Conservation (phyloP, 2,329 filamentous ascomycete genomes). For the Colletotrichum kahawae region DNA sequence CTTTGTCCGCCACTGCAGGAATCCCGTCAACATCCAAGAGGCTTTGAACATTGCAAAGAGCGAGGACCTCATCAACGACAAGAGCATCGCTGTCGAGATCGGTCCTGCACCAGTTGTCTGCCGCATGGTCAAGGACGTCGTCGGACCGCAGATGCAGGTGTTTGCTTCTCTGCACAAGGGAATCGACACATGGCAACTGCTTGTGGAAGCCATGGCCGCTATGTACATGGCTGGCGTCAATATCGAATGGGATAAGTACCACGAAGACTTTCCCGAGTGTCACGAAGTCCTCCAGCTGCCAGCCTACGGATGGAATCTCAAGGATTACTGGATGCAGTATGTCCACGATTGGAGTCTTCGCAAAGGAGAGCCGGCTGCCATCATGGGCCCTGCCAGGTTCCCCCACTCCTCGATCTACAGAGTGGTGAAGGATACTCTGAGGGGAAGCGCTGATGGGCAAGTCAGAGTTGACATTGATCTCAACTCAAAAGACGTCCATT, state of each 20-base stretch:
- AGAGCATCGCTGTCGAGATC: constrained; percentile 71
- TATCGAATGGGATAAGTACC: constrained; percentile 74
- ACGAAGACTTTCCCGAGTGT: constrained; percentile 50
- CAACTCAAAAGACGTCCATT: constrained; percentile 65
- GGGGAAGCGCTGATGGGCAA: constrained; percentile 63
- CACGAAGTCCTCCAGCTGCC: constrained; percentile 65
- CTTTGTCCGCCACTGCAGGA: constrained; percentile 62
- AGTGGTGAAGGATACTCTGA: constrained; percentile 66
- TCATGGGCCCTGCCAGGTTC: constrained; percentile 30
- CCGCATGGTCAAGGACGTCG: constrained; percentile 65
- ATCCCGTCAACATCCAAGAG: constrained; percentile 68
- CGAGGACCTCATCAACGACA: constrained; percentile 58
- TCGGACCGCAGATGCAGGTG: constrained; percentile 55
- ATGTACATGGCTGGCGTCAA: constrained; percentile 66
- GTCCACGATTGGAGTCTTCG: constrained; percentile 73
- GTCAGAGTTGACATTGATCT: constrained; percentile 63
- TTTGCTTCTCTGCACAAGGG: constrained; percentile 67
- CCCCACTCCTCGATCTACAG: constrained; percentile 53
- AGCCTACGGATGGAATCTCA: constrained; percentile 73
- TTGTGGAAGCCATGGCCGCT: constrained; percentile 59
- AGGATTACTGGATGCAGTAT: constrained; percentile 72
- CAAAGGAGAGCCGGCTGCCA: constrained; percentile 65
- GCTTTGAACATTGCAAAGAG: constrained; percentile 61
- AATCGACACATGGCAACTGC: constrained; percentile 69
- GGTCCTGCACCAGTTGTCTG: constrained; percentile 72